Percentiles rank a stretch among this genome's conserved stretches.
Conservation (phyloP, 805 yeast genomes). For the Alloascoidea hylecoeti region DNA sequence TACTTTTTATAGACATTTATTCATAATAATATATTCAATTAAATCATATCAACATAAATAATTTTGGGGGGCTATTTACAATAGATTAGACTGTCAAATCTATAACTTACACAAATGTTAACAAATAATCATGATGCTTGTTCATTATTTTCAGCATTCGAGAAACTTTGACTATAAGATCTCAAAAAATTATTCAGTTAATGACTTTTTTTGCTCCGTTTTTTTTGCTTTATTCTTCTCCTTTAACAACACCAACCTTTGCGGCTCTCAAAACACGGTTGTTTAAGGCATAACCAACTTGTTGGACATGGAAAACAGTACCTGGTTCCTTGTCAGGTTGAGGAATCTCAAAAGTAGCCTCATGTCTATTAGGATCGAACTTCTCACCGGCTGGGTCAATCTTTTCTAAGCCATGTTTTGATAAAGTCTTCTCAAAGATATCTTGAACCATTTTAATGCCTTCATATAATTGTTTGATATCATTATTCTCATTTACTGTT, state of each 20-base stretch:
- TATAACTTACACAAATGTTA: no score
- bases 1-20: no score
- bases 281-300: slow-evolving; percentile 75
- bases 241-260: slow-evolving; percentile 86
- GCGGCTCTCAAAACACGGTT: slow-evolving; percentile 89
- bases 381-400: slow-evolving; percentile 73
- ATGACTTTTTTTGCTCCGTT: no score
- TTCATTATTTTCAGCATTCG: no score
- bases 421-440: slow-evolving; percentile 72
- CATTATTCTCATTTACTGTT: slow-evolving; percentile 39
- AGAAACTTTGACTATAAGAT: no score
- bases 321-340: slow-evolving; percentile 86
- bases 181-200: no score
- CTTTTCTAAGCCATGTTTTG: slow-evolving; percentile 67
- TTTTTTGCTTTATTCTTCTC: slow-evolving; percentile 21
- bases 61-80: no score
- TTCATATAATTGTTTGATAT: slow-evolving; percentile 62
- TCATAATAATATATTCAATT: no score
- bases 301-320: slow-evolving; percentile 86
- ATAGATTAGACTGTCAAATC: no score
- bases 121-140: no score
- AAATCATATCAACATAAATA: no score
- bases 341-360: slow-evolving; percentile 81
- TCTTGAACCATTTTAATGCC: slow-evolving; percentile 87
- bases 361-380: slow-evolving; percentile 87